These are phyloP conservation scores for Pichia sp. DNA, from an alignment of 1,139 yeast species.

Conservation along the genomic window DNA sequence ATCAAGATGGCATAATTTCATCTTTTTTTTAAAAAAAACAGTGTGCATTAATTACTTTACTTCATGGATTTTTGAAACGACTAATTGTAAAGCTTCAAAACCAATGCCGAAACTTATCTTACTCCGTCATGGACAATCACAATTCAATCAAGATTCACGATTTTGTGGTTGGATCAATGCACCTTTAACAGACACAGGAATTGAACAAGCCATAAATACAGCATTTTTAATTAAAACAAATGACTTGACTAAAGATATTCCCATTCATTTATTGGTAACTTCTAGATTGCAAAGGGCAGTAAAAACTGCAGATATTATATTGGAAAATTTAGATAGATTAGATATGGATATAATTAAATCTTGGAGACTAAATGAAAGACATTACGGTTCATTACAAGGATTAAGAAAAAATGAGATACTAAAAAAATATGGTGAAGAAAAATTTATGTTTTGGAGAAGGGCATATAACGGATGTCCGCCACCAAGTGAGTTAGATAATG, in stretches of 20 bases:
- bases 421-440: conserved; percentile 47
- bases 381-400: conserved; percentile 77
- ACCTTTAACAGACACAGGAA: conserved; percentile 54
- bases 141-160: conserved; percentile 61
- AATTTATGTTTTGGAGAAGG: too few relatives aligned
- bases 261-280: conserved; percentile 55
- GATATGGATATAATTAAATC: conserved; percentile 48
- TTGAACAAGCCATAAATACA: conserved; percentile 54
- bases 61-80: too few relatives aligned
- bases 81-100: too few relatives aligned
- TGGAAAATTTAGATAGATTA: conserved; percentile 38
- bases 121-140: conserved; percentile 71
- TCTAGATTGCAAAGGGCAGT: conserved; percentile 61
- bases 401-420: conserved; percentile 49
- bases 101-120: conserved; percentile 35
- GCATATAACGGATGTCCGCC: conserved; percentile 84
- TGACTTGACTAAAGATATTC: conserved; percentile 26
- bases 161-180: conserved; percentile 88
- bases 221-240: conserved; percentile 43
- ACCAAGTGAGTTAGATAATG: conserved; percentile 36
- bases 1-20: too few relatives aligned
- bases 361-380: conserved; percentile 77
- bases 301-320: conserved; percentile 58
- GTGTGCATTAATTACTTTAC: too few relatives aligned
- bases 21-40: too few relatives aligned